A percentile compares a stretch with the other conserved stretches of the same genome.
phyloP scores from a whole-genome alignment of 331 rosid species.

The Malus hybrid region DNA sequence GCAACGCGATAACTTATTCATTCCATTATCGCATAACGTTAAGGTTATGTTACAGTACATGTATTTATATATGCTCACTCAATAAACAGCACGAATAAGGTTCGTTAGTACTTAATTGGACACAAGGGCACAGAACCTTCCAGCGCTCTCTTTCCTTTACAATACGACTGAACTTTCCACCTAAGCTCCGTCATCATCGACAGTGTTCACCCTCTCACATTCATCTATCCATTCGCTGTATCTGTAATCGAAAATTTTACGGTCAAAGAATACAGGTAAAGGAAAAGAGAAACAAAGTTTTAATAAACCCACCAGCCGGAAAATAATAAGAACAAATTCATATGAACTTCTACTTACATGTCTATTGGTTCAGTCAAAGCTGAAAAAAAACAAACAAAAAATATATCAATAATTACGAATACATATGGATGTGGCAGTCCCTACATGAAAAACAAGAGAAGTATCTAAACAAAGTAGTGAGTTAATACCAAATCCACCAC shows the following conservation, averaged over 20 bases:
- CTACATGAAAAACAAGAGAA: not conserved
- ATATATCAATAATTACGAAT: not conserved
- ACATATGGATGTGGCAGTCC: not conserved
- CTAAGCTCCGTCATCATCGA: slow-evolving; percentile 68
- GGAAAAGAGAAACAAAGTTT: not conserved
- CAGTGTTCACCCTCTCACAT: slow-evolving; percentile 78
- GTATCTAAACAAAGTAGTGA: not conserved
- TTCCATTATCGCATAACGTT: not conserved
- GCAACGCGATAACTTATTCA: not conserved
- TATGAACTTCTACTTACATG: slow-evolving; percentile 39
- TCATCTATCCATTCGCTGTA: slow-evolving; percentile 96
- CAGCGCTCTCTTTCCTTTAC: not conserved
- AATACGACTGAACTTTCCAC: not conserved
- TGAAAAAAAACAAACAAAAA: slow-evolving; percentile 16
- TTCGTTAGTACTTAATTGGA: not conserved
- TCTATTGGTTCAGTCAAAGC: slow-evolving; percentile 74
- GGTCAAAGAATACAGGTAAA: not conserved
- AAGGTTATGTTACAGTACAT: not conserved
- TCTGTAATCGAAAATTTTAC: slow-evolving; percentile 27
- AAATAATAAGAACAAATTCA: not conserved
- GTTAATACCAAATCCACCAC: not conserved
- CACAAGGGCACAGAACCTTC: not conserved
- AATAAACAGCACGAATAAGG: not conserved
- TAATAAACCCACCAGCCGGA: not conserved
- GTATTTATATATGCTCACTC: not conserved